Conservation (phyloP, 179 eudicot genomes). For the Spinacia oleracea region DNA sequence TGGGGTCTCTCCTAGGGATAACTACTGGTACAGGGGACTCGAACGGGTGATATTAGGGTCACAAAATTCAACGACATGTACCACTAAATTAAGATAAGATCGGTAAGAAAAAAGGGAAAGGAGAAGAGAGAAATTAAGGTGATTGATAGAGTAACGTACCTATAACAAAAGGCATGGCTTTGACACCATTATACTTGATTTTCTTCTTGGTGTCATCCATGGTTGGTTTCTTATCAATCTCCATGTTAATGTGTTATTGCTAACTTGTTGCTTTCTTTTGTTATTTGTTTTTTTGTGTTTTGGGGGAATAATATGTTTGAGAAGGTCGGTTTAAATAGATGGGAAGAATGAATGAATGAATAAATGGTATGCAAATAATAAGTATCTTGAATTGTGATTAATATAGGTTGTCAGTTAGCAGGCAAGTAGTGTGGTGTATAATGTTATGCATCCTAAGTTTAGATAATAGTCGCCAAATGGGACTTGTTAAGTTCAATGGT, state of each 20-base stretch:
- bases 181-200: slow-evolving; percentile 50
- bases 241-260: slow-evolving; percentile 5
- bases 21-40: too few species aligned
- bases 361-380: not conserved
- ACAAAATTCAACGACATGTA: not conserved
- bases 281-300: not conserved
- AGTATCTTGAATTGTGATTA: slow-evolving; percentile 1
- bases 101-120: not conserved
- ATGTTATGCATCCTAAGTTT: not conserved
- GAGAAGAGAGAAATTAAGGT: too few species aligned
- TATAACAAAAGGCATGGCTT: slow-evolving; percentile 63
- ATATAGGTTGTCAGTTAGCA: slow-evolving; percentile 12
- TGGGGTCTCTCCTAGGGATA: too few species aligned
- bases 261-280: too few species aligned
- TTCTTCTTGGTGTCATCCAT: slow-evolving; percentile 31
- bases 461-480: slow-evolving; percentile 10
- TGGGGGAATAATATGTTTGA: not conserved
- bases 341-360: not conserved
- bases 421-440: not conserved
- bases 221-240: slow-evolving; percentile 12
- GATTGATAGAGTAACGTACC: slow-evolving; percentile 28
- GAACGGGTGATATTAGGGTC: not conserved
- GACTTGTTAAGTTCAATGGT: slow-evolving; percentile 14
- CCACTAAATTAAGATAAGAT: not conserved
- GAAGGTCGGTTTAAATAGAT: not conserved